These are phyloP conservation scores for Aureobasidium melanogenum DNA, from an alignment of 2,329 filamentous ascomycete species.

Conservation along the genomic window DNA sequence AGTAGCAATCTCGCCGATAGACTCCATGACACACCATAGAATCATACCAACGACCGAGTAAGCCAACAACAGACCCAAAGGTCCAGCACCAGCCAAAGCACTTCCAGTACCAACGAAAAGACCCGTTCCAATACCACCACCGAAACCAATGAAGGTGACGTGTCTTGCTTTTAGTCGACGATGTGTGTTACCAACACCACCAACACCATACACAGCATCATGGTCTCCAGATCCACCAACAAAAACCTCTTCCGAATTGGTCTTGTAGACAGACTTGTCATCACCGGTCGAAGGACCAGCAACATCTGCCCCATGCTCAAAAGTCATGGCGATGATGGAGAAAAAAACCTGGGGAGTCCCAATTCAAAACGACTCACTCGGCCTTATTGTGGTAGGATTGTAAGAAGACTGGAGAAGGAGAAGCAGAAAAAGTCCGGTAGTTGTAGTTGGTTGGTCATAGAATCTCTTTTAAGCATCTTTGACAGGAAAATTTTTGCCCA, in stretches of 20 bases:
- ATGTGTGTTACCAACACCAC: constrained; percentile 17
- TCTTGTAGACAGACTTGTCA: constrained; percentile 6
- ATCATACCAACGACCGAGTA: constrained; percentile 32
- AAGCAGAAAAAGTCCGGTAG: neutral
- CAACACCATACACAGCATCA: constrained; percentile 12
- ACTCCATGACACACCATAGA: constrained; percentile 28
- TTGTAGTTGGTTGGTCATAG: neutral
- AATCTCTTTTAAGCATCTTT: neutral
- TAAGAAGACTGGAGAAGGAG: neutral
- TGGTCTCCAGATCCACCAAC: constrained; percentile 3
- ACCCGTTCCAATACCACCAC: constrained; percentile 35
- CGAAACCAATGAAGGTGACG: constrained; percentile 18
- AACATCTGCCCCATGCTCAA: constrained; percentile 6
- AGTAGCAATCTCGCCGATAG: constrained; percentile 27
- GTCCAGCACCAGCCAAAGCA: constrained; percentile 40
- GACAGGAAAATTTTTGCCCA: neutral
- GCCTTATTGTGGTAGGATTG: neutral
- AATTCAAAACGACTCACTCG: neutral
- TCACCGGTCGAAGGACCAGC: neutral
- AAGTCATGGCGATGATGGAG: neutral
- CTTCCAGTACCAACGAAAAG: constrained; percentile 44
- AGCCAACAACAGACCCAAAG: constrained; percentile 38
- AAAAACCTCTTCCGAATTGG: neutral
- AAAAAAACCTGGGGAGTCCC: neutral
- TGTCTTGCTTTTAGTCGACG: constrained; percentile 16